These are phyloP conservation scores for Sporisorium sorghi DNA, from an alignment of 1,284 basidiomycete genomes.

Conservation along the genomic window DNA sequence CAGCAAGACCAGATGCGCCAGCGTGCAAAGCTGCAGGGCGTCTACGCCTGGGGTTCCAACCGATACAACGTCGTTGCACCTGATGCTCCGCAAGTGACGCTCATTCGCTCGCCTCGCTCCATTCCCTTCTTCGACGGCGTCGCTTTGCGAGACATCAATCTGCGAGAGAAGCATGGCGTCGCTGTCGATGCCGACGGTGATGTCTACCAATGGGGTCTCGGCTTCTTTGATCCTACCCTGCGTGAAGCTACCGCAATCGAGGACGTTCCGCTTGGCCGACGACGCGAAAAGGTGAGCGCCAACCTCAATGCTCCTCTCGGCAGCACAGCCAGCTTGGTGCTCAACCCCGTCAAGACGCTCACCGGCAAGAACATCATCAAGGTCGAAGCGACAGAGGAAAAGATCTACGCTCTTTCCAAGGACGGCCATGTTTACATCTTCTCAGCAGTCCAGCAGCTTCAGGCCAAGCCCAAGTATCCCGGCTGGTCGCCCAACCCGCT, in stretches of 20 bases:
- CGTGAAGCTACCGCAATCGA: conserved; percentile 47
- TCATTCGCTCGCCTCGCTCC: conserved; percentile 54
- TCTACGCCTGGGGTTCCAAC: conserved; percentile 64
- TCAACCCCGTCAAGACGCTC: conserved; percentile 60
- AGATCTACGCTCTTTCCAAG: conserved; percentile 62
- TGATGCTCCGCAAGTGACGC: conserved; percentile 43
- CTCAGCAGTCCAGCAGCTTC: conserved; percentile 48
- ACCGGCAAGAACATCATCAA: conserved; percentile 64
- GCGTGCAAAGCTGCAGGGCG: conserved; percentile 51
- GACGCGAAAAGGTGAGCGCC: conserved; percentile 45
- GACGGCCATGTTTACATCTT: conserved; percentile 67
- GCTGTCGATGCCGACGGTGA: conserved; percentile 76
- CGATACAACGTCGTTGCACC: conserved; percentile 66
- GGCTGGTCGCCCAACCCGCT: conserved; percentile 53
- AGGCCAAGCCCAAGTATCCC: conserved; percentile 37
- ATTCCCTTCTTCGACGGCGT: conserved; percentile 66
- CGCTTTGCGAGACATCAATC: conserved; percentile 62
- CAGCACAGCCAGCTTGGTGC: conserved; percentile 27
- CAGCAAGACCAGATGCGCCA: conserved; percentile 63
- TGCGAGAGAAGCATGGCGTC: conserved; percentile 64
- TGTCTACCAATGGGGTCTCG: conserved; percentile 67
- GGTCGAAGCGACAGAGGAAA: conserved; percentile 60
- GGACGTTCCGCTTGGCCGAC: conserved; percentile 54
- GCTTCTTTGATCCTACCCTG: conserved; percentile 63
- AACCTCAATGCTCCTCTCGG: conserved; percentile 49